phyloP scores from a whole-genome alignment of 1,284 basidiomycete species.

The Rhodofomes roseus region DNA sequence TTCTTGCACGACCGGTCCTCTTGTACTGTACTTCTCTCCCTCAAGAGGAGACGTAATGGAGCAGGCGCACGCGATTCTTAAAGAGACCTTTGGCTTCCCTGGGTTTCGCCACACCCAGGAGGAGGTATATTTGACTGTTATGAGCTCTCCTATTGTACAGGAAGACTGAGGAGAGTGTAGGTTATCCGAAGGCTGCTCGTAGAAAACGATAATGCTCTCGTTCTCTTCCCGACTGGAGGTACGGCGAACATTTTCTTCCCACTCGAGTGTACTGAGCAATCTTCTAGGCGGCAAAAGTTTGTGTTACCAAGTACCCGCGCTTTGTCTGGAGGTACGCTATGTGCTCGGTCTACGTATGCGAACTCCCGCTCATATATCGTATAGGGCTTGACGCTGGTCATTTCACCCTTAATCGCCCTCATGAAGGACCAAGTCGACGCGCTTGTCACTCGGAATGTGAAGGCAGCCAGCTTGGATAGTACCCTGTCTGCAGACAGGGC shows the following conservation, averaged over 20 bases:
- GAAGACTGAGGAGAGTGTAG: conserved; percentile 12
- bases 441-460: conserved; percentile 64
- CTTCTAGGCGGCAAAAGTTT: conserved; percentile 38
- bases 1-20: not conserved
- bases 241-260: not conserved
- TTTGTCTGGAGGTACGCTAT: conserved; percentile 40
- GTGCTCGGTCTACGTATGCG: not conserved
- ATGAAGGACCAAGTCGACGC: conserved; percentile 92
- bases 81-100: conserved; percentile 32
- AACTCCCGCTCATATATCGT: not conserved
- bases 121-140: conserved; percentile 21
- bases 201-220: conserved; percentile 37
- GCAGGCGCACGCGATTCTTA: conserved; percentile 27
- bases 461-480: conserved; percentile 62
- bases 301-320: conserved; percentile 62
- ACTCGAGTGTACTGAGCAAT: not conserved
- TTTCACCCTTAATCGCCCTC: conserved; percentile 79
- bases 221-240: conserved; percentile 38
- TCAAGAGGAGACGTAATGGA: conserved; percentile 22
- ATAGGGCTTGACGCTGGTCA: conserved; percentile 61
- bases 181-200: conserved; percentile 35
- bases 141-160: no score
- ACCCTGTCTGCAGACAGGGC: conserved; percentile 64
- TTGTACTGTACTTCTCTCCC: not conserved
- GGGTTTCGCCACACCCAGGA: conserved; percentile 37